Percentiles rank a stretch among this genome's conserved stretches.
Conservation (phyloP, 2,329 filamentous ascomycete genomes). For the Nemania sp. region DNA sequence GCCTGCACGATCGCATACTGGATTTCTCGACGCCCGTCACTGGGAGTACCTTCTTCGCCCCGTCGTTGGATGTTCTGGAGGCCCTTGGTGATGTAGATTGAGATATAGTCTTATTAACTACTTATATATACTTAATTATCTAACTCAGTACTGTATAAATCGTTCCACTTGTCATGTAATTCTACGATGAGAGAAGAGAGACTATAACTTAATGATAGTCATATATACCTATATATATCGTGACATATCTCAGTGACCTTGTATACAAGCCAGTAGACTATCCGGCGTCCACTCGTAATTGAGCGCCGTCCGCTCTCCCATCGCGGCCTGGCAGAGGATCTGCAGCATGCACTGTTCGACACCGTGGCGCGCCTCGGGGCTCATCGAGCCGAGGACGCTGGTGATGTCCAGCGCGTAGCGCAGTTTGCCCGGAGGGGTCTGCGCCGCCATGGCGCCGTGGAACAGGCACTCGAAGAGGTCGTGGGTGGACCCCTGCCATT, state of each 20-base stretch:
- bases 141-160: too few relatives aligned
- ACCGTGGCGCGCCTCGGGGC: constrained; percentile 9
- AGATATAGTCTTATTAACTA: not conserved
- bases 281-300: constrained; percentile 24
- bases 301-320: constrained; percentile 1
- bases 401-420: constrained; percentile 21
- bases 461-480: constrained; percentile 17
- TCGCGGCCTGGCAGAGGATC: constrained; percentile 19
- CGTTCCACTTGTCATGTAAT: too few relatives aligned
- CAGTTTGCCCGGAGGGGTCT: constrained; percentile 9
- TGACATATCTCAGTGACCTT: constrained; percentile 4
- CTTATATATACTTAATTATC: not conserved
- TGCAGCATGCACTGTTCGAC: constrained; percentile 24
- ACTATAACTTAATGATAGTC: too few relatives aligned
- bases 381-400: constrained; percentile 17
- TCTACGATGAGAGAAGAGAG: too few relatives aligned
- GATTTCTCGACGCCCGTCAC: constrained; percentile 59
- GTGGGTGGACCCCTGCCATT: constrained; percentile 18
- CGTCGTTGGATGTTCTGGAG: constrained; percentile 38
- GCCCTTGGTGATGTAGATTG: constrained; percentile 15
- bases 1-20: constrained; percentile 59
- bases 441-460: constrained; percentile 10
- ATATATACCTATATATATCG: too few relatives aligned
- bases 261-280: constrained; percentile 21
- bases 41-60: constrained; percentile 59